Conservation (phyloP, 2,329 filamentous ascomycete genomes). For the Penicillium rolfsii region DNA sequence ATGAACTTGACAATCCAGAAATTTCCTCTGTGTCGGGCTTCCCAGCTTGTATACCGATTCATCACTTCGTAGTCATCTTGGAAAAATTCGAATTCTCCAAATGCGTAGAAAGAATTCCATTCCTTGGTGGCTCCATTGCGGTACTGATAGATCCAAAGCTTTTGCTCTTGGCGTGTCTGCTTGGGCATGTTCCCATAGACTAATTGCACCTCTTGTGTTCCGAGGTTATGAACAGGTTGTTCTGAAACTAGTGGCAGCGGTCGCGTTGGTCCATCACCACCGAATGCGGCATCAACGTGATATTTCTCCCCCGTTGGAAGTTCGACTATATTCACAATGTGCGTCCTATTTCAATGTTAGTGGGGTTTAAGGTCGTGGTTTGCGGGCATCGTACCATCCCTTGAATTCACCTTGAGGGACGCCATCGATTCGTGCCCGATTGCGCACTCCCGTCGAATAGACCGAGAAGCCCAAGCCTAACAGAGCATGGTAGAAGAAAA, state of each 20-base stretch:
- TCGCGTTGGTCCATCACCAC: slow-evolving; percentile 62
- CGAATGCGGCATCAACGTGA: slow-evolving; percentile 63
- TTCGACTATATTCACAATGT: slow-evolving; percentile 61
- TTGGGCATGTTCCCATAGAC: slow-evolving; percentile 54
- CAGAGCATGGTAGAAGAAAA: slow-evolving; percentile 60
- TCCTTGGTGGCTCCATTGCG: slow-evolving; percentile 39
- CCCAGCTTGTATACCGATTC: slow-evolving; percentile 43
- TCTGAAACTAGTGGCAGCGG: slow-evolving; percentile 57
- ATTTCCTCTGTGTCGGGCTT: slow-evolving; percentile 38
- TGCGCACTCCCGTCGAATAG: slow-evolving; percentile 58
- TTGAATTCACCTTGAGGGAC: slow-evolving; percentile 34
- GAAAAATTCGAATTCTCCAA: slow-evolving; percentile 46
- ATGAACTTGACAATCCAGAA: slow-evolving; percentile 47
- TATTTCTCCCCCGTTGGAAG: slow-evolving; percentile 54
- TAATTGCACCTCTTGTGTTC: slow-evolving; percentile 59
- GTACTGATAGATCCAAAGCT: slow-evolving; percentile 59
- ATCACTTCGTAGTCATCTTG: slow-evolving; percentile 46
- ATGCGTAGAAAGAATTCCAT: slow-evolving; percentile 51
- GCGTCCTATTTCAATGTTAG: slow-evolving; percentile 44
- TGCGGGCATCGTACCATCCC: slow-evolving; percentile 26
- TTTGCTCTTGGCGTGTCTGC: slow-evolving; percentile 42
- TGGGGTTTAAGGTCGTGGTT: no score
- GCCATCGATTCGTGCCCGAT: slow-evolving; percentile 33
- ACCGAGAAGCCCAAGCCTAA: slow-evolving; percentile 56
- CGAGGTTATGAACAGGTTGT: slow-evolving; percentile 53